A percentile compares a stretch with the other conserved stretches of the same genome.
phyloP scores from a whole-genome alignment of 768 basidiomycete genomes.

The Suillus plorans region DNA sequence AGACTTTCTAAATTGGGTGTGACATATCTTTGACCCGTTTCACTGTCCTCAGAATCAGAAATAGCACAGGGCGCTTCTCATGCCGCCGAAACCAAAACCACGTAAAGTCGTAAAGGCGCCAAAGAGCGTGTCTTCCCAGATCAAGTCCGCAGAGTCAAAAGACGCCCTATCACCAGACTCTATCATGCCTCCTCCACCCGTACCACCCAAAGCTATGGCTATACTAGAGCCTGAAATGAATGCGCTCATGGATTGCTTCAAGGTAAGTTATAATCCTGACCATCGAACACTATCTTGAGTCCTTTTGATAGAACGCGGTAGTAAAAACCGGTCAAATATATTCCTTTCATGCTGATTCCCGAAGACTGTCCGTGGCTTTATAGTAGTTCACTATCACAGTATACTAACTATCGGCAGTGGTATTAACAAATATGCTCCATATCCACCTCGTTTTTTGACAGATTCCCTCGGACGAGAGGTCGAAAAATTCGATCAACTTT shows the following conservation, averaged over 20 bases:
- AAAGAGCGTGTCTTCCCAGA: constrained; percentile 16
- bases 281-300: constrained; percentile 1
- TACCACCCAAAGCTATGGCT: constrained; percentile 36
- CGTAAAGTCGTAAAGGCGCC: constrained; percentile 30
- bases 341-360: constrained; percentile 63
- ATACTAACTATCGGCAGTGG: constrained; percentile 39
- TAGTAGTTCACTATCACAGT: background rate
- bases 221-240: constrained; percentile 67
- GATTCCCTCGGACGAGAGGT: constrained; percentile 69
- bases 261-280: constrained; percentile 35
- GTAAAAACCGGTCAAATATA: constrained; percentile 73
- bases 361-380: constrained; percentile 48
- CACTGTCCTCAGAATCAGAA: constrained; percentile 1
- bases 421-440: constrained; percentile 53
- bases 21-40: constrained; percentile 1
- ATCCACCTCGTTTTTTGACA: constrained; percentile 65
- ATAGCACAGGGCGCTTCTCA: constrained; percentile 15
- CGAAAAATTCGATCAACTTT: constrained; percentile 78
- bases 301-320: constrained; percentile 49
- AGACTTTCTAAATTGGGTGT: constrained; percentile 1
- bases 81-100: constrained; percentile 46
- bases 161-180: constrained; percentile 29
- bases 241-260: constrained; percentile 56
- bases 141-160: constrained; percentile 27
- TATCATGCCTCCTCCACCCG: constrained; percentile 57